Evolutionary conservation across 805 yeast genomes (phyloP).

Genomic region (Peterozyma xylosa): DNA sequence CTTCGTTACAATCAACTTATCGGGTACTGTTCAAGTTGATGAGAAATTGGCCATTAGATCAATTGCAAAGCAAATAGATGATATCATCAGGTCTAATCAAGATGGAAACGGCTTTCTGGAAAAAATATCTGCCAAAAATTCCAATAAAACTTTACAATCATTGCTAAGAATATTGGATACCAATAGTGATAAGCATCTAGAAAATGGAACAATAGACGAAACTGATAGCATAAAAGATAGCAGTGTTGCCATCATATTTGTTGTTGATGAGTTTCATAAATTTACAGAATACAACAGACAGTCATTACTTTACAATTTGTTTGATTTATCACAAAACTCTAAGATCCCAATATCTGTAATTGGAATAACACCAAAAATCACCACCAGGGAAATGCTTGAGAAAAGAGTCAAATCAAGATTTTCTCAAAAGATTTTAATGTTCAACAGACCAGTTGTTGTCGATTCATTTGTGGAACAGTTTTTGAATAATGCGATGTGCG

Average conservation of each 20-base stretch:
- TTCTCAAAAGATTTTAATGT: conserved; percentile 64
- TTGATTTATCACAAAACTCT: conserved; percentile 71
- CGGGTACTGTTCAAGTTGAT: conserved; percentile 66
- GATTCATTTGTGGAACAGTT: conserved; percentile 46
- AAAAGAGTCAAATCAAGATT: conserved; percentile 88
- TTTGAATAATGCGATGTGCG: conserved; percentile 27
- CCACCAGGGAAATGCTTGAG: conserved; percentile 75
- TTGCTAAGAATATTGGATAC: conserved; percentile 19
- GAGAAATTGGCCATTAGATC: conserved; percentile 78
- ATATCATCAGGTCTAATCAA: conserved; percentile 12
- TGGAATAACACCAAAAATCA: conserved; percentile 71
- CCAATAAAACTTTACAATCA: conserved; percentile 5
- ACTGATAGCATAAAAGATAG: conserved; percentile 16
- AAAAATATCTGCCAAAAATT: conserved; percentile 2
- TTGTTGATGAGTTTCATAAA: conserved; percentile 80
- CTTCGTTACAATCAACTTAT: conserved; percentile 55
- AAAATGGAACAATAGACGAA: conserved; percentile 12
- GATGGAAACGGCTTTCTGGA: conserved; percentile 9
- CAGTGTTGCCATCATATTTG: conserved; percentile 56
- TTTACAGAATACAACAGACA: conserved; percentile 72
- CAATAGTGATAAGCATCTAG: conserved; percentile 13
- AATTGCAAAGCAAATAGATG: conserved; percentile 77
- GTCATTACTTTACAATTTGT: conserved; percentile 76
- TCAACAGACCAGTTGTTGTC: conserved; percentile 41
- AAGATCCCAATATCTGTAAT: conserved; percentile 71